Evolutionary conservation across 2,329 filamentous ascomycete species (phyloP), one percentile per base, ranked within the genome.

Genomic region (Apiospora koreana): DNA sequence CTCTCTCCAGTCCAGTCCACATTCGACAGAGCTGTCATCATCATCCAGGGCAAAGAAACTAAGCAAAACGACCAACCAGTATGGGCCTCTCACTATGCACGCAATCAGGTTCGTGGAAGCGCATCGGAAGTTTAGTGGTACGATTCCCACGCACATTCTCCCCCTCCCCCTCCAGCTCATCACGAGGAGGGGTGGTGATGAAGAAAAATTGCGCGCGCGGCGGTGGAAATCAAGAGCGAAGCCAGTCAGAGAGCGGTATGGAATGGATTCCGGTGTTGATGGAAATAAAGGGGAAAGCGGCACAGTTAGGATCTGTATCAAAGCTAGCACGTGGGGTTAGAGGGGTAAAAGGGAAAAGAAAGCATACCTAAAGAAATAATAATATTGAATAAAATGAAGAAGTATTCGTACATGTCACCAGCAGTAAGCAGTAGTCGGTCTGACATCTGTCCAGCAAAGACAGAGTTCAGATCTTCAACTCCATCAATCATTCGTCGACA

Each of bases 381-480:
- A n/a, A n/a, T n/a, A n/a, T n/a, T n/a, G n/a, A 14, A 23, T 14
- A 50, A 23, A 18, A 16, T 18, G 14, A 23, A 54, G 14, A 23
- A 58, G 50, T 58, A 58, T 58, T 21, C 50, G 28, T 58, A 58
- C 50, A 58, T 35, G 45, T 1, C 48, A 31, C 12, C 28, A 16
- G 7, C 50, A 58, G 45, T 21, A 25, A 58, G 31, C 54, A 62
- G 54, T 62, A 38, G 54, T 62, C 54, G 54, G 54, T 62, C 31
- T 58, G 50, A 21, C 50, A 58, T 58, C 31, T 62, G 54, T 62
- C 54, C 7, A 62, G 21, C 54, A n/a, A n/a, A 62, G 31, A 62
- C 28, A 62, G 54, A 62, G 54, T 62, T 62, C 31, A 62, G 54
- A 62, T 62, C 54, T 38, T 38, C 18, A 62, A 62, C 28, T 62